phyloP scores from a whole-genome alignment of 331 rosid genomes.

The Dryas integrifolia region DNA sequence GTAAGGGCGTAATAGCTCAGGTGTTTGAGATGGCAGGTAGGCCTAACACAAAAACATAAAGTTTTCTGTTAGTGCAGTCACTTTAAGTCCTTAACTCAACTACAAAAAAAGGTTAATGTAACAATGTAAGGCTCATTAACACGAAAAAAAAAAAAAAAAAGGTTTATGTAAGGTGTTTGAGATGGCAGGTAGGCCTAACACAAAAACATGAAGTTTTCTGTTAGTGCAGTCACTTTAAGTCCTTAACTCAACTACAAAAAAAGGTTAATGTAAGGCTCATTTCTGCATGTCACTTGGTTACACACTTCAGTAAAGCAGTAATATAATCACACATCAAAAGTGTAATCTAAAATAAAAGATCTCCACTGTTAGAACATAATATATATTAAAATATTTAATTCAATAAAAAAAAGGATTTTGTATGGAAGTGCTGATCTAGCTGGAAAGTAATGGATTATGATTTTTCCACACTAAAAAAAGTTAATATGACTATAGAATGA shows the following conservation, averaged over 20 bases:
- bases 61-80: constrained; percentile 11
- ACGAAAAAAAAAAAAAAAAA: too few species aligned
- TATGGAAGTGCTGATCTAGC: constrained; percentile 7
- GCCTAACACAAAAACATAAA: constrained; percentile 38
- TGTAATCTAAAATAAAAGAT: background rate
- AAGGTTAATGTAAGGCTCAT: too few species aligned
- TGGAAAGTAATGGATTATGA: background rate
- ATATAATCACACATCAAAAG: background rate
- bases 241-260: background rate
- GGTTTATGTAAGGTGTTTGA: constrained; percentile 42
- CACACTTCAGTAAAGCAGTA: background rate
- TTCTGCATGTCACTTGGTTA: background rate
- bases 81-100: background rate
- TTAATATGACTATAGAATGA: background rate
- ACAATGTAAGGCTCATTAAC: too few species aligned
- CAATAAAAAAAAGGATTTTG: background rate
- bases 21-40: constrained; percentile 76
- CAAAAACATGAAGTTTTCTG: constrained; percentile 1
- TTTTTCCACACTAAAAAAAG: background rate
- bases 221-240: constrained; percentile 3
- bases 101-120: background rate
- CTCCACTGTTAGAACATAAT: background rate
- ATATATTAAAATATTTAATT: background rate
- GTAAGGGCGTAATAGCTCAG: constrained; percentile 49
- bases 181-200: constrained; percentile 72